Percentiles rank a stretch among this genome's conserved stretches.
These are phyloP conservation scores for Pestalotiopsis sp. DNA, from an alignment of 2,329 filamentous ascomycete species.

Conservation along the genomic window DNA sequence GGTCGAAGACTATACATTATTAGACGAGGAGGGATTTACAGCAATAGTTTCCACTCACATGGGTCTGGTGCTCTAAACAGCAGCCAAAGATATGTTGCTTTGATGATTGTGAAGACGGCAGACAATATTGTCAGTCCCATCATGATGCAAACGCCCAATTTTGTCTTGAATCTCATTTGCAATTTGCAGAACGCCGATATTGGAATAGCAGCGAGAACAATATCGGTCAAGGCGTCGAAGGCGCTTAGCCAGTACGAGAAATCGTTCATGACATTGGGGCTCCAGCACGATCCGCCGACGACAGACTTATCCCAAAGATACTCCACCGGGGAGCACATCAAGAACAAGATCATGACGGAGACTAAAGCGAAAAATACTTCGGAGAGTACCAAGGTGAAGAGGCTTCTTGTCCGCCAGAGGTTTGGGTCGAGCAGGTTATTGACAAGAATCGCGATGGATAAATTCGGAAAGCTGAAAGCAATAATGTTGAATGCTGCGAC, in stretches of 20 bases:
- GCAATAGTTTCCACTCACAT: slow-evolving; percentile 19
- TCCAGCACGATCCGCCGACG: slow-evolving; percentile 25
- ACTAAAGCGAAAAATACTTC: slow-evolving; percentile 28
- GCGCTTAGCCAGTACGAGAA: slow-evolving; percentile 29
- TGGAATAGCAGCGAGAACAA: slow-evolving; percentile 28
- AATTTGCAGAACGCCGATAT: slow-evolving; percentile 29
- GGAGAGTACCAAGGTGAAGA: slow-evolving; percentile 26
- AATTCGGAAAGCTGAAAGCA: slow-evolving; percentile 32
- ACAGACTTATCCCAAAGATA: slow-evolving; percentile 25
- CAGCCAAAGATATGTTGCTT: slow-evolving; percentile 28
- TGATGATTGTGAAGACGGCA: slow-evolving; percentile 30
- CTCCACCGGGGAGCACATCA: slow-evolving; percentile 25
- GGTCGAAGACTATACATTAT: slow-evolving; percentile 17
- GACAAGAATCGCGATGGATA: slow-evolving; percentile 30
- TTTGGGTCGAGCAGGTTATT: slow-evolving; percentile 29
- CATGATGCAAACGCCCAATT: slow-evolving; percentile 28
- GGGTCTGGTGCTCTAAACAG: slow-evolving; percentile 27
- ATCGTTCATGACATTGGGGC: slow-evolving; percentile 24
- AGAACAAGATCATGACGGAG: slow-evolving; percentile 27
- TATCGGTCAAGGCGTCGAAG: slow-evolving; percentile 30
- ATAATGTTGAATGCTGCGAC: slow-evolving; percentile 28
- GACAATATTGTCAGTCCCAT: slow-evolving; percentile 31
- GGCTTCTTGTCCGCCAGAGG: slow-evolving; percentile 18
- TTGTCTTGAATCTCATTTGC: slow-evolving; percentile 28
- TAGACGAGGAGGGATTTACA: neutral